Conservation (phyloP, 2,329 filamentous ascomycete species). For the Fusarium sp. region DNA sequence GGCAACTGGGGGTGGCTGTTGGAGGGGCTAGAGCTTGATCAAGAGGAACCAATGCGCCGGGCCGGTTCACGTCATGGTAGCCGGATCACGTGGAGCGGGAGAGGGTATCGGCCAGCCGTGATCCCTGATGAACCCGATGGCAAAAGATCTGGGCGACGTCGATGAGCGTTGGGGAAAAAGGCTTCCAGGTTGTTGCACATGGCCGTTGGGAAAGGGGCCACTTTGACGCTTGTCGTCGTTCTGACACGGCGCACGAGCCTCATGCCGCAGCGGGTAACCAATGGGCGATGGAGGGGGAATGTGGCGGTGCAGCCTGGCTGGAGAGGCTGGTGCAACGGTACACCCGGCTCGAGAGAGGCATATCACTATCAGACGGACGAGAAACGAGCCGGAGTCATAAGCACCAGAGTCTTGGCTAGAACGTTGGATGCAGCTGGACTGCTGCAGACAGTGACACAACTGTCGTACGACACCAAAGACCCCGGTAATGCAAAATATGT, state of each 20-base stretch:
- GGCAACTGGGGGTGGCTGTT: slow-evolving; percentile 9
- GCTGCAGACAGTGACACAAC: too few species aligned
- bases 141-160: slow-evolving; percentile 17
- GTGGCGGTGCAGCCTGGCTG: slow-evolving; percentile 37
- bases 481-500: not conserved
- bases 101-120: slow-evolving; percentile 14
- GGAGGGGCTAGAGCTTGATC: slow-evolving; percentile 27
- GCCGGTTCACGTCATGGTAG: slow-evolving; percentile 42
- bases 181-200: slow-evolving; percentile 14
- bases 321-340: slow-evolving; percentile 31
- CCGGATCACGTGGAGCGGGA: slow-evolving; percentile 8
- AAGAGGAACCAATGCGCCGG: slow-evolving; percentile 8
- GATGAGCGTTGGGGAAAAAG: slow-evolving; percentile 27
- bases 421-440: not conserved
- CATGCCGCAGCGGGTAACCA: slow-evolving; percentile 25
- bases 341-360: not conserved
- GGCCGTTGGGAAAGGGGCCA: slow-evolving; percentile 33
- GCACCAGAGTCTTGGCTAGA: not conserved
- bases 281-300: slow-evolving; percentile 18
- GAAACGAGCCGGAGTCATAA: not conserved
- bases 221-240: slow-evolving; percentile 27
- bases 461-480: too few species aligned
- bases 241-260: slow-evolving; percentile 26
- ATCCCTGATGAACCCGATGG: slow-evolving; percentile 8
- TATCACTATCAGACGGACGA: not conserved